Evolutionary conservation across 2,329 filamentous ascomycete species (phyloP), one percentile per base, ranked within the genome.

Genomic region (Apiospora pterosperma): DNA sequence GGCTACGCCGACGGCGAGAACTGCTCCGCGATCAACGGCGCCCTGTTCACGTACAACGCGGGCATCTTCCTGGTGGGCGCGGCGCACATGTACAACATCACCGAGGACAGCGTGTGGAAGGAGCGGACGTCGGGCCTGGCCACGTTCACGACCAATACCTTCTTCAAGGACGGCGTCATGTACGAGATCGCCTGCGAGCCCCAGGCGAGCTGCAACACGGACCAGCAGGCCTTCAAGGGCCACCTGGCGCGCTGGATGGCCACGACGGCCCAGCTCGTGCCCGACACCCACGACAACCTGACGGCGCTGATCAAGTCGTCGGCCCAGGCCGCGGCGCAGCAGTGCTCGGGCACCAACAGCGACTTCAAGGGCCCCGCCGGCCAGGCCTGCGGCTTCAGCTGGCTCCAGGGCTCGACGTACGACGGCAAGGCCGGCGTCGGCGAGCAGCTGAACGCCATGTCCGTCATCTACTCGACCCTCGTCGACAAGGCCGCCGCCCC

Each of bases 401-500:
- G 86, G 87, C 62, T 66, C 21, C 80, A 78, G 39, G 69, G 73
- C 3, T 76, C 73, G 2, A 73, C 71, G 1, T 85, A 80, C 68
- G 84, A 86, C 70, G 80, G 80, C 36, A 82, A 82, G 25, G 78
- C 77, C 28, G 82, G 84, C 62, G 82, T 85, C 65, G 84, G 85
- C 58, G 81, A 87, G 73, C 81, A 86, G 73, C 82, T 88, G 74
- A 83, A 81, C 67, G 84, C 83, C 0, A 76, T 87, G 44, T 80
- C 81, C 39, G 78, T 84, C 16, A 79, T 88, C 48, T 80, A 82
- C 62, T 77, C 78, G 2, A 78, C 79, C 19, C 73, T 85, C n/a
- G 72, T 80, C 52, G 71, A 74, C 59, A 65, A 34, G 1, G 72
- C 66, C 8, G 23, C 42, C 8, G 59, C 64, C 5, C 48, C 69